These are phyloP conservation scores for Boletellus sp. DNA, from an alignment of 768 basidiomycete genomes.

Conservation along the genomic window DNA sequence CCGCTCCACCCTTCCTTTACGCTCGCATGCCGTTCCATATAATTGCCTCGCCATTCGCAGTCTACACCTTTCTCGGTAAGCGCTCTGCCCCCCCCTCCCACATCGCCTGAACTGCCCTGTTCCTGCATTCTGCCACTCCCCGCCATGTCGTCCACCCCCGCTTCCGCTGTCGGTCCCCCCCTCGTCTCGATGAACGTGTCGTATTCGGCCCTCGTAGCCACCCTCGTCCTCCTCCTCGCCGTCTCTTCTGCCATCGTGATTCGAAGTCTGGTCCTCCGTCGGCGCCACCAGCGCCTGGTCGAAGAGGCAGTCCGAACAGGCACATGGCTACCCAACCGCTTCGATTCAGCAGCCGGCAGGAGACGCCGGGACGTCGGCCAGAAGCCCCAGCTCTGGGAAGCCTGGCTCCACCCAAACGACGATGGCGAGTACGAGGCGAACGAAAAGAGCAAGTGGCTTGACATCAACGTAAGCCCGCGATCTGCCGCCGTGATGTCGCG, in stretches of 20 bases:
- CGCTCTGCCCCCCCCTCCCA: not conserved
- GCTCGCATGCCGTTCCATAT: conserved; percentile 1
- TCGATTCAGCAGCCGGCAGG: conserved; percentile 13
- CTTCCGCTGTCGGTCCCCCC: conserved; percentile 1
- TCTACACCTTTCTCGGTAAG: conserved; percentile 34
- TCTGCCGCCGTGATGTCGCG: not conserved
- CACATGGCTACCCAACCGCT: conserved; percentile 46
- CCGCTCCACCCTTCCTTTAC: not conserved
- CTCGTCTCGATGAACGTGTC: conserved; percentile 14
- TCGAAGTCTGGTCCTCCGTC: conserved; percentile 60
- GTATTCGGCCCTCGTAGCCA: conserved; percentile 51
- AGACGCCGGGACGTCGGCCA: conserved; percentile 28
- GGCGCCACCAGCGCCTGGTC: conserved; percentile 54
- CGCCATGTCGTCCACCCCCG: conserved; percentile 16
- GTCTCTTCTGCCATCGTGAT: conserved; percentile 67
- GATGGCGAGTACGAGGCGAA: conserved; percentile 9
- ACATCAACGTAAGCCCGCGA: conserved; percentile 24
- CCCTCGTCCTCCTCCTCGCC: conserved; percentile 61
- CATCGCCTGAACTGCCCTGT: not conserved
- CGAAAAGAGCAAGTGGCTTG: conserved; percentile 27
- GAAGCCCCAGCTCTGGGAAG: conserved; percentile 31
- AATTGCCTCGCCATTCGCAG: conserved; percentile 12
- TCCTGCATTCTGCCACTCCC: not conserved
- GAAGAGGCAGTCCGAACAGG: conserved; percentile 65
- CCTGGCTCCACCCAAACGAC: conserved; percentile 15